Base-by-base conservation (phyloP, 192 early-diverging fungal genomes). In the Linnemannia exigua region DNA sequence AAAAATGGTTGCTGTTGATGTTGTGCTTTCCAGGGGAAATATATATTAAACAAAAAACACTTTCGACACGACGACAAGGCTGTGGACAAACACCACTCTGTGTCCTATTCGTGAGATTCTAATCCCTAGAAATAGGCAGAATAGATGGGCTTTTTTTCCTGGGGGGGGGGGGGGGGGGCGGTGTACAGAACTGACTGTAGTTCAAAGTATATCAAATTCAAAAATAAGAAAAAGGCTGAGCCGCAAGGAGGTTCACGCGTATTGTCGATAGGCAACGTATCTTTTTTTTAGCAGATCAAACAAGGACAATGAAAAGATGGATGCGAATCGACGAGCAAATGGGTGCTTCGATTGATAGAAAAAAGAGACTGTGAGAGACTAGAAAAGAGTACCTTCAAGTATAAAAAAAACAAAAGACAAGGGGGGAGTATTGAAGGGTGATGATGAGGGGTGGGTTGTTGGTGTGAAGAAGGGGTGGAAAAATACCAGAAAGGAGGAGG, bases 191-290 rank as follows among this genome's bases (percentile, higher is more conserved):
- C 5, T 11, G 12, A 12, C 28, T 31, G 14, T 63, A 63, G 58
- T 63, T 63, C 14, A 63, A 33, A 33, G 28, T 25, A 63, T 15
- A 31, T 31, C n/a, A 3, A 33, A 50, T 50, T 5, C 28, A 15
- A 28, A 3, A 63, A 31, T 28, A n/a, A 48, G 15, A 47, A 28
- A 63, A 63, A 3, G 28, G 25, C 58, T 33, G 58, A 63, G 58
- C 58, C 58, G 0, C 28, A 63, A 63, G 58, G 58, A 63, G 58
- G 58, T 63, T 63, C 58, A 63, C 58, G 58, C 48, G 48, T 25
- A 25, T 31, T 15, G 28, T n/a, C 58, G 28, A 54, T 25, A 54
- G 22, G n/a, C 22, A 52, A 52, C 22, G 8, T 52, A n/a, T 52
- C 2, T 25, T 33, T 63, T 61, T 61, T 63, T 63, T 63, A 63